phyloP scores from a whole-genome alignment of 2,329 filamentous ascomycete genomes.

The Paraconiothyrium sp. region DNA sequence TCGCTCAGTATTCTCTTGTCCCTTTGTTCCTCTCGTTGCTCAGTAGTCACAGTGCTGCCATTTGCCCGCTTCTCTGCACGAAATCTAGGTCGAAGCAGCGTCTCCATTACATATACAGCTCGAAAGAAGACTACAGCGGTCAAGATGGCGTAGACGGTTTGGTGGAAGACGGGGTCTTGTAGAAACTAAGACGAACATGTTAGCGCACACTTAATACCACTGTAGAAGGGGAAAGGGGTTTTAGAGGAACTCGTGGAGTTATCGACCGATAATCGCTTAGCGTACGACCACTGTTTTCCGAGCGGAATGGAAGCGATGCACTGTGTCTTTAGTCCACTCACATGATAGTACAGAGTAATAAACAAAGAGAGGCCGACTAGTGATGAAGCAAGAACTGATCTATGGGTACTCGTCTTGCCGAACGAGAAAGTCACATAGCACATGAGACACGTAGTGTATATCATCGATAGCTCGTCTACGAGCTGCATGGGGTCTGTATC shows the following conservation, averaged over 20 bases:
- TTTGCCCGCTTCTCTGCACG: constrained; percentile 52
- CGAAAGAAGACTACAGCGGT: constrained; percentile 76
- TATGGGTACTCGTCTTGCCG: constrained; percentile 62
- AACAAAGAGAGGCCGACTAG: constrained; percentile 65
- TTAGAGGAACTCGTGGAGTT: no score
- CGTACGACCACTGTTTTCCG: background rate
- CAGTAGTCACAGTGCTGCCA: constrained; percentile 43
- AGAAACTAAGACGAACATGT: constrained; percentile 58
- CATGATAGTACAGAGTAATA: constrained; percentile 82
- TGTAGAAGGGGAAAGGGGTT: no score
- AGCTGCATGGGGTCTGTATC: constrained; percentile 73
- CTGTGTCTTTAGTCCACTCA: constrained; percentile 11
- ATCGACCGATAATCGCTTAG: background rate
- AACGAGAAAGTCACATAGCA: constrained; percentile 79
- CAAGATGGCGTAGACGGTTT: constrained; percentile 78
- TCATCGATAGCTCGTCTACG: constrained; percentile 76
- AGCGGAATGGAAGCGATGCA: background rate
- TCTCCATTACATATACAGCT: constrained; percentile 81
- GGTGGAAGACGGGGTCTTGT: constrained; percentile 84
- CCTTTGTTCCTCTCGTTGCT: constrained; percentile 62
- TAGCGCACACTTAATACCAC: background rate
- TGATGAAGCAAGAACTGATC: constrained; percentile 64
- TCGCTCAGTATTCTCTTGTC: constrained; percentile 67
- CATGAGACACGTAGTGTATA: constrained; percentile 76
- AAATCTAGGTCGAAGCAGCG: constrained; percentile 67